Evolutionary conservation across 2,329 filamentous ascomycete species (phyloP).

Genomic region (Graphiopsis chlorocephala): DNA sequence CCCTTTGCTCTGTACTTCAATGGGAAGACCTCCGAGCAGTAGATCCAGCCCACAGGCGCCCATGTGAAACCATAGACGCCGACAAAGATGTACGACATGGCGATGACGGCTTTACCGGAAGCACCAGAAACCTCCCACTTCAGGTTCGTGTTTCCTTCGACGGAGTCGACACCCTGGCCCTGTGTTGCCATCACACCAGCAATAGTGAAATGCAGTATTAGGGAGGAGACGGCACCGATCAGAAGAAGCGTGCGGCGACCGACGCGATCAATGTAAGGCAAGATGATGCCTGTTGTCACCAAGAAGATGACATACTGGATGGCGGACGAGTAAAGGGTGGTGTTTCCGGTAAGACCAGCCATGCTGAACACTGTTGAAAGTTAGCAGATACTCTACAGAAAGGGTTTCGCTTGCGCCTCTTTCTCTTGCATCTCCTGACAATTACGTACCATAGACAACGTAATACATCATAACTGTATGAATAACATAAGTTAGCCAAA

Average conservation of each 20-base stretch:
- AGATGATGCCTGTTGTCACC: conserved; percentile 70
- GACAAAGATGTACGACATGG: conserved; percentile 72
- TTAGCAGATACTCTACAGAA: not conserved
- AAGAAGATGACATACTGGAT: conserved; percentile 81
- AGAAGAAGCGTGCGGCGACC: conserved; percentile 68
- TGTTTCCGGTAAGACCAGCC: conserved; percentile 58
- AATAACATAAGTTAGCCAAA: not conserved
- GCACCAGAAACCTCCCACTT: conserved; percentile 40
- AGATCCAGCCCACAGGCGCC: conserved; percentile 65
- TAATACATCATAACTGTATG: conserved; percentile 13
- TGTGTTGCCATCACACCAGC: conserved; percentile 57
- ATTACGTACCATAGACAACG: conserved; percentile 45
- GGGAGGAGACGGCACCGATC: conserved; percentile 63
- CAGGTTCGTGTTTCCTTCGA: conserved; percentile 42
- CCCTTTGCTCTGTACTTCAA: conserved; percentile 62
- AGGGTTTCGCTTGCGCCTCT: not conserved
- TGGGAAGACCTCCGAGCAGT: conserved; percentile 60
- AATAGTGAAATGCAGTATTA: conserved; percentile 59
- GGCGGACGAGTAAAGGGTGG: conserved; percentile 62
- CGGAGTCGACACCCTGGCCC: conserved; percentile 43
- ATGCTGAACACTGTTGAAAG: conserved; percentile 60
- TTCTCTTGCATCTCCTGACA: not conserved
- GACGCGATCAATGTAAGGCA: conserved; percentile 72
- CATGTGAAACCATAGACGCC: conserved; percentile 65
- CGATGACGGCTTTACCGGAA: conserved; percentile 54